Evolutionary conservation across 495 filamentous ascomycete genomes (phyloP), one percentile per base, ranked within the genome.

Genomic region (Penicillium fimorum): DNA sequence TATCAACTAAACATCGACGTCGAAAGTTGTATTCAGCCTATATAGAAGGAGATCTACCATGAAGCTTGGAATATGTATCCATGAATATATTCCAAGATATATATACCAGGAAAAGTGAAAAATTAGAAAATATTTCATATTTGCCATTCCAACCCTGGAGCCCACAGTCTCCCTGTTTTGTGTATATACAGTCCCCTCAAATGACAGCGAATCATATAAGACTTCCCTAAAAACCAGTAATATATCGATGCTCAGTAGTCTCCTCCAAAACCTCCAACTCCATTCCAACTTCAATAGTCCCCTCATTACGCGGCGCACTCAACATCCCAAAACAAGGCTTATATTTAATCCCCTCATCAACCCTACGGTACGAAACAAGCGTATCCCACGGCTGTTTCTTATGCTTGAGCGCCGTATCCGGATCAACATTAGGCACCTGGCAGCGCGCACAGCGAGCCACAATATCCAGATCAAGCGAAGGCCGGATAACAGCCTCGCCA

Each of bases 281-380:
- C 76, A 80, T 82, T 10, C 81, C 82, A 33, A 84, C 80, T 57
- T 72, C 66, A 41, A 85, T 57, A 56, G 56, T 62, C n/a, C 79
- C 80, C 60, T 82, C 77, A 54, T 75, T 65, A 25, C 73, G 62
- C 18, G 88, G 72, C 24, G 90, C 88, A 40, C 88, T 84, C 62
- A 95, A 82, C 90, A 96, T 90, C 10, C 92, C 93, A 60, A 96
- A 75, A 65, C 90, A 96, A 18, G 90, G 86, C 60, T 79, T 82
- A 25, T 76, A 80, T 44, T 81, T 83, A 8, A 86, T 83, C 10
- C 92, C 92, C 37, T 81, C 74, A 68, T 96, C 93, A 6, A 96
- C 82, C 15, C 83, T 72, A 25, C 92, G 81, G 69, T 87, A 88
- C 41, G 75, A 82, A 50, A 86, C 74, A 61, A 96, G 72, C 6